phyloP scores from a whole-genome alignment of 495 filamentous ascomycete species.

The Lasiosphaeris hirsuta region DNA sequence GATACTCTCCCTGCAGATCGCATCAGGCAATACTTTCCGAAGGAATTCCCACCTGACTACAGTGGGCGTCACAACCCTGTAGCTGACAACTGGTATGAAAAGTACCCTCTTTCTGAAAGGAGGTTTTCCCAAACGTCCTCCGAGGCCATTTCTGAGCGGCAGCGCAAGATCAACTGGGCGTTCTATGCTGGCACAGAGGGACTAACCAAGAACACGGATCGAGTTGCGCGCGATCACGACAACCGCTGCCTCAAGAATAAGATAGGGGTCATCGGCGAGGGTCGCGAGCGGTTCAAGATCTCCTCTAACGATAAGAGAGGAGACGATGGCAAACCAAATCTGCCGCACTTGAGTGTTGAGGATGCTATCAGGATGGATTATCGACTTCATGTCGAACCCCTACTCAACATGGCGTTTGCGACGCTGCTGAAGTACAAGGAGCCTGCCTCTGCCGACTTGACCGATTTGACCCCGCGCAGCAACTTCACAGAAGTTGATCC shows the following conservation, averaged over 20 bases:
- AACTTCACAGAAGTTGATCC: slow-evolving; percentile 10
- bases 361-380: slow-evolving; percentile 34
- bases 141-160: slow-evolving; percentile 7
- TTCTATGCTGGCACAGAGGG: slow-evolving; percentile 34
- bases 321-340: slow-evolving; percentile 17
- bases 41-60: slow-evolving; percentile 18
- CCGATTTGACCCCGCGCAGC: no score
- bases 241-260: slow-evolving; percentile 17
- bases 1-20: slow-evolving; percentile 25
- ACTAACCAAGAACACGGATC: slow-evolving; percentile 22
- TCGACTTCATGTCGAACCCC: slow-evolving; percentile 29
- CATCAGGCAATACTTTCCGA: slow-evolving; percentile 16
- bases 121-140: neutral
- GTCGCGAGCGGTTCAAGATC: slow-evolving; percentile 18
- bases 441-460: no score
- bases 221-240: slow-evolving; percentile 25
- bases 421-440: slow-evolving; percentile 32
- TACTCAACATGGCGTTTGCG: slow-evolving; percentile 39
- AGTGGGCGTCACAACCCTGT: slow-evolving; percentile 6
- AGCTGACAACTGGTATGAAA: slow-evolving; percentile 9
- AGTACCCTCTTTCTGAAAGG: slow-evolving; percentile 2
- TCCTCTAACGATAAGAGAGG: neutral
- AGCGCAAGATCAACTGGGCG: slow-evolving; percentile 18
- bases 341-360: slow-evolving; percentile 16
- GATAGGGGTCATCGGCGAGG: slow-evolving; percentile 28